Evolutionary conservation across 768 basidiomycete species (phyloP), one percentile per base, ranked within the genome.

Genomic region (Tubosaeta sp.): DNA sequence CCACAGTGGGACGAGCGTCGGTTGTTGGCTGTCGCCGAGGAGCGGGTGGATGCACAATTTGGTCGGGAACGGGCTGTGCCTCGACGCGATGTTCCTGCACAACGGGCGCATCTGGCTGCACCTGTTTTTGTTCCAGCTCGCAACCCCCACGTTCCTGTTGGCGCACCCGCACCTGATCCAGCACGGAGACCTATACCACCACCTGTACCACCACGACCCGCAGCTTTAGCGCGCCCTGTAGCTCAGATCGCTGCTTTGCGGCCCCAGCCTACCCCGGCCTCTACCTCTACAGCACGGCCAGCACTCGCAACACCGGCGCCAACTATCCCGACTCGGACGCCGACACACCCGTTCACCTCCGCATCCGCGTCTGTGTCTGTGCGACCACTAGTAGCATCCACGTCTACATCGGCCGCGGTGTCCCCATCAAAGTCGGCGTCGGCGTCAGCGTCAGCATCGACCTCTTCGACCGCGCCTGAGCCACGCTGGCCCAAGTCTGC

Each of bases 41-140:
- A n/a, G n/a, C n/a, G n/a, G n/a, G n/a, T n/a, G n/a, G n/a, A n/a
- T n/a, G n/a, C n/a, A n/a, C n/a, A n/a, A n/a, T n/a, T n/a, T n/a
- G n/a, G n/a, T n/a, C n/a, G n/a, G n/a, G n/a, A n/a, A n/a, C n/a
- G n/a, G n/a, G n/a, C n/a, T n/a, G n/a, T n/a, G n/a, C n/a, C 27
- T 29, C 59, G 62, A 48, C 67, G 64, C 9, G 71, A 76, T 4
- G 63, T 57, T 26, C 62, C 68, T 37, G 68, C 12, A 4, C 55
- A 22, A 19, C 44, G 26, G 19, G 46, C 32, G 16, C 50, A 14
- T 26, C 54, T 43, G 19, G 54, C 22, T 27, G 48, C 45, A 7
- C 49, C 41, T 4, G 33, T 33, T 8, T 41, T 46, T 8, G 49
- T 39, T 17, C 52, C 50, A 5, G 43, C 22, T 5, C 52, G 13